Conservation (phyloP, 2,329 filamentous ascomycete genomes). For the Fusarium neocosmosporiellum region DNA sequence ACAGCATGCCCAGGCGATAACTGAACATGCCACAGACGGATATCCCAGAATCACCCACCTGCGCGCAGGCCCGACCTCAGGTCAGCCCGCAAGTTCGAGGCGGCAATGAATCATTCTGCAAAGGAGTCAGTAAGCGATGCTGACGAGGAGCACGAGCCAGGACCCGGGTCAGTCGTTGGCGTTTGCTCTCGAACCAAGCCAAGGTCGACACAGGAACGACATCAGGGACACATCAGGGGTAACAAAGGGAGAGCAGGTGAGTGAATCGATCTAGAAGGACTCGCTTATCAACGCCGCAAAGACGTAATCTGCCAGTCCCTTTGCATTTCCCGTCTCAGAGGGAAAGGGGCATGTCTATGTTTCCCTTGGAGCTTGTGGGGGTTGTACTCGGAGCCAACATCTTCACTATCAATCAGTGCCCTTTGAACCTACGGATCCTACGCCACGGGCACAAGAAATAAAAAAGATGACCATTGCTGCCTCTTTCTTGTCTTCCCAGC, state of each 20-base stretch:
- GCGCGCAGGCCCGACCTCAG: background rate
- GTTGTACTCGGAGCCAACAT: background rate
- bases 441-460: background rate
- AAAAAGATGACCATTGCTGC: background rate
- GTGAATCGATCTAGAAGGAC: background rate
- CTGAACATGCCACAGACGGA: slow-evolving; percentile 11
- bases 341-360: background rate
- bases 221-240: slow-evolving; percentile 16
- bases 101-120: slow-evolving; percentile 18
- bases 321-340: background rate
- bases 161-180: slow-evolving; percentile 25
- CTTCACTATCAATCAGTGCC: background rate
- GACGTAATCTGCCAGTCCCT: slow-evolving; percentile 3
- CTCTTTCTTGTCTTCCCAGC: background rate
- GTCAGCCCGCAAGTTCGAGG: slow-evolving; percentile 5
- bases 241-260: slow-evolving; percentile 10
- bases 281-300: background rate
- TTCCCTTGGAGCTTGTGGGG: background rate
- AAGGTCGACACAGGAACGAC: slow-evolving; percentile 16
- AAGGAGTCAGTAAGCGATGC: slow-evolving; percentile 12
- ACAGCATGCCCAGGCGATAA: background rate
- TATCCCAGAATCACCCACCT: background rate
- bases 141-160: slow-evolving; percentile 12
- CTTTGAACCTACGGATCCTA: background rate
- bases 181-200: slow-evolving; percentile 16